Conservation (phyloP, 768 basidiomycete genomes). For the Serendipita indica region DNA sequence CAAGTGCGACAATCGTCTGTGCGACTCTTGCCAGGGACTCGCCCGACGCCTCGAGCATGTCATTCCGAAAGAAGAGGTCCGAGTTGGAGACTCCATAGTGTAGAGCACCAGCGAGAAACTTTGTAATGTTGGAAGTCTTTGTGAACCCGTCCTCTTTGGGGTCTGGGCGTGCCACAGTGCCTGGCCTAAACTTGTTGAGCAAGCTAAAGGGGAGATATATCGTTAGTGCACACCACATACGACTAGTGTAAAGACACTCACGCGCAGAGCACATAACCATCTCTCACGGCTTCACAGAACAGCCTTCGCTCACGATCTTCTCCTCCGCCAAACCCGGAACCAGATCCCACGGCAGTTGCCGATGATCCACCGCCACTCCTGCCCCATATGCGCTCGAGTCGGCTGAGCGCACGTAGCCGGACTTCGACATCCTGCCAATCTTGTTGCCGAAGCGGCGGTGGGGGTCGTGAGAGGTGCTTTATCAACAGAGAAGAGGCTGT, state of each 20-base stretch:
- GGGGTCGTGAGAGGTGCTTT: constrained; percentile 48
- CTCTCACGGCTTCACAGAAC: constrained; percentile 62
- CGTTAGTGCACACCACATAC: constrained; percentile 17
- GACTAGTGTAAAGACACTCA: constrained; percentile 31
- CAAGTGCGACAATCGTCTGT: constrained; percentile 51
- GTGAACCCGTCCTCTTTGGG: constrained; percentile 49
- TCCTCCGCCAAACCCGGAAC: constrained; percentile 26
- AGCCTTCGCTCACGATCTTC: constrained; percentile 62
- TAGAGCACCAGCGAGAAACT: constrained; percentile 63
- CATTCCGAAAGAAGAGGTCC: constrained; percentile 56
- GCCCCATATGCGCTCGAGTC: constrained; percentile 66
- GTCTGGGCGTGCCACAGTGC: constrained; percentile 46
- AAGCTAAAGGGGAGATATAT: constrained; percentile 34
- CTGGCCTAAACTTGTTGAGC: constrained; percentile 60
- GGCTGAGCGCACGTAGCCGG: constrained; percentile 40
- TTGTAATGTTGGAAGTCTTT: constrained; percentile 56
- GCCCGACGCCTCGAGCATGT: constrained; percentile 39
- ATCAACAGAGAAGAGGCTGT: constrained; percentile 48
- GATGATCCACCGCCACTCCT: constrained; percentile 31
- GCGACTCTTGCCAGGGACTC: constrained; percentile 61
- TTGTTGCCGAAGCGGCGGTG: constrained; percentile 37
- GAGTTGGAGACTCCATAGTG: constrained; percentile 39
- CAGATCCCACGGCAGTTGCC: constrained; percentile 25
- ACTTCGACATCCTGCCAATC: constrained; percentile 70
- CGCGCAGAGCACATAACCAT: constrained; percentile 85